phyloP scores from a whole-genome alignment of 176 grass and related monocot genomes.

The Typha latifolia region DNA sequence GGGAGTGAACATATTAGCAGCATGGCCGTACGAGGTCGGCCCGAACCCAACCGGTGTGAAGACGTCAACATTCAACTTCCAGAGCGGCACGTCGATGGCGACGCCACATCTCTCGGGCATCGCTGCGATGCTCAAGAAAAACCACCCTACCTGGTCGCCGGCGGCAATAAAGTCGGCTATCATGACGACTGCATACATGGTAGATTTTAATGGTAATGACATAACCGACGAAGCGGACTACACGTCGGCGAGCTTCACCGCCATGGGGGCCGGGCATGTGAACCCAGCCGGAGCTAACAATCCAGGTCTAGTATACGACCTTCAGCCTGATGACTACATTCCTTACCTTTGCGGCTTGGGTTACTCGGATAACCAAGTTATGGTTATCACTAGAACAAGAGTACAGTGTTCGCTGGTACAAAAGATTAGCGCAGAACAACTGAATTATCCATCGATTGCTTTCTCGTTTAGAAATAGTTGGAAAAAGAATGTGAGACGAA shows the following conservation, averaged over 20 bases:
- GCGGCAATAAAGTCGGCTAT: slow-evolving; percentile 5
- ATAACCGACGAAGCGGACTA: neutral
- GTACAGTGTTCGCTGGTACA: neutral
- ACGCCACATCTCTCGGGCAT: neutral
- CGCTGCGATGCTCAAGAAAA: neutral
- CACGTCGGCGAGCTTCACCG: neutral
- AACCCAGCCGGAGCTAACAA: neutral
- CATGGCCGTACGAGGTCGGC: slow-evolving; percentile 2
- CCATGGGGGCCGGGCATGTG: slow-evolving; percentile 4
- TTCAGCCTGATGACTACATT: neutral
- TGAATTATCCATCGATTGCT: slow-evolving; percentile 10
- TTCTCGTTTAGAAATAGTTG: neutral
- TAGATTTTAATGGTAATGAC: neutral
- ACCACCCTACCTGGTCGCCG: neutral
- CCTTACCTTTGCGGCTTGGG: slow-evolving; percentile 1
- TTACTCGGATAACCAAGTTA: neutral
- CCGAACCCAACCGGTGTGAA: neutral
- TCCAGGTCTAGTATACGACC: neutral
- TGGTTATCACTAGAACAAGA: neutral
- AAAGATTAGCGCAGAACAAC: neutral
- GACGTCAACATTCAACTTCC: neutral
- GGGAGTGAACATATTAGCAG: slow-evolving; percentile 8
- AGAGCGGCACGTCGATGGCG: neutral
- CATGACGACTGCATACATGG: neutral
- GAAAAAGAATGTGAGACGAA: neutral